Percentiles rank a stretch among this genome's conserved stretches.
These are phyloP conservation scores for Malassezia obtusa DNA, from an alignment of 1,284 basidiomycete genomes.

Conservation along the genomic window DNA sequence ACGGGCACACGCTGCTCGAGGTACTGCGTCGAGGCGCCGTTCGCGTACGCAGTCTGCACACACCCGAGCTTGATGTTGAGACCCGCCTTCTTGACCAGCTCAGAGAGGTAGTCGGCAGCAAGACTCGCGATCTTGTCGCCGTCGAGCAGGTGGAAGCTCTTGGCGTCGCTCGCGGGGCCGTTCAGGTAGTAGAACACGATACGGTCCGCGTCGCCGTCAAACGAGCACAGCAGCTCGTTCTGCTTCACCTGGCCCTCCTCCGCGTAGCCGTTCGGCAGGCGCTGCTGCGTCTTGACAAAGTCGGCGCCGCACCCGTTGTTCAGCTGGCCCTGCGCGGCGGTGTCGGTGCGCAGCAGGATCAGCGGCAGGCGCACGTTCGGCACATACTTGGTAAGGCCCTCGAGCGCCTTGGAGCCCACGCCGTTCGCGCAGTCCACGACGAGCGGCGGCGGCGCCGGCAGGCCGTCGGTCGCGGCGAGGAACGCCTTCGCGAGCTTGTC, in stretches of 20 bases:
- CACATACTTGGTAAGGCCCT: conserved; percentile 22
- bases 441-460: conserved; percentile 52
- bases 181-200: conserved; percentile 78
- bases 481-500: conserved; percentile 75
- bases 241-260: conserved; percentile 27
- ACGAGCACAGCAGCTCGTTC: conserved; percentile 74
- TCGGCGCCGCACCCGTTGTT: conserved; percentile 85
- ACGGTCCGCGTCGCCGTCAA: conserved; percentile 95
- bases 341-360: conserved; percentile 29
- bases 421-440: conserved; percentile 95
- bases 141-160: conserved; percentile 79
- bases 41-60: conserved; percentile 97
- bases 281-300: conserved; percentile 73
- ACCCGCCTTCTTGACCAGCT: conserved; percentile 58
- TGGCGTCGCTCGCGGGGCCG: conserved; percentile 56
- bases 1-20: conserved; percentile 64
- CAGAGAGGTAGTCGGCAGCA: conserved; percentile 83
- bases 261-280: conserved; percentile 36
- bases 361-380: conserved; percentile 28
- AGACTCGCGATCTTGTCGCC: conserved; percentile 97
- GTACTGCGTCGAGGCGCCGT: conserved; percentile 86
- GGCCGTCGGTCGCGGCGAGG: conserved; percentile 62
- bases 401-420: conserved; percentile 62
- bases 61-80: conserved; percentile 52
- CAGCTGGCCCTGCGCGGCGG: conserved; percentile 62